A percentile compares a stretch with the other conserved stretches of the same genome.
phyloP scores from a whole-genome alignment of 306 rosid genomes.

The cucumber (Cucumis sativus) region Cucumber_9930_V3 NC_026660.2:19965001-19965500 shows the following conservation, averaged over 20 bases:
- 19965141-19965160: background rate
- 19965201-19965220: background rate
- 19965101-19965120: background rate
- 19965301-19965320: too few relatives aligned
- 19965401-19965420: too few relatives aligned
- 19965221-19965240: background rate
- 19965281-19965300: too few relatives aligned
- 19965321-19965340: too few relatives aligned
- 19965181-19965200: background rate
- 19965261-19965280: too few relatives aligned
- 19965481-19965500: too few relatives aligned
- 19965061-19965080: slow-evolving; percentile 90
- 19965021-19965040: slow-evolving; percentile 39
- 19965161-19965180: background rate
- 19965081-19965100: background rate
- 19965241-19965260: background rate
- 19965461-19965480: too few relatives aligned
- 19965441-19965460: too few relatives aligned
- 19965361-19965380: too few relatives aligned
- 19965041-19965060: slow-evolving; percentile 90
- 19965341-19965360: too few relatives aligned
- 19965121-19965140: background rate
- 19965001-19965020: slow-evolving; percentile 16
- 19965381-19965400: too few relatives aligned
- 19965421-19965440: too few relatives aligned